Percentiles rank a stretch among this genome's conserved stretches.
These are phyloP conservation scores for Gossypium thurberi DNA, from an alignment of 345 rosid genomes.

Conservation along the genomic window DNA sequence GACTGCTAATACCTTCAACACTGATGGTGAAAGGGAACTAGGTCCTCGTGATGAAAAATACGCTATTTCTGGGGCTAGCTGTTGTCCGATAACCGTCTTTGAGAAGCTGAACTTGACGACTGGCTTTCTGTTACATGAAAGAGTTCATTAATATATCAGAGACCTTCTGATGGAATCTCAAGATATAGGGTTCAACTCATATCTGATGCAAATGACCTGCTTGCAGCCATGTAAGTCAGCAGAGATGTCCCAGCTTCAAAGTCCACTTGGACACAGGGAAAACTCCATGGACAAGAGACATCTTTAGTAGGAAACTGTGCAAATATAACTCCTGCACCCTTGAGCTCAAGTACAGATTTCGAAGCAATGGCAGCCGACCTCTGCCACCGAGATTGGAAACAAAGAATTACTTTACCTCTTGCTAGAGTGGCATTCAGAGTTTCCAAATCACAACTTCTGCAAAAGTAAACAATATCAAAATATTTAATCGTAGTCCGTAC, in stretches of 20 bases:
- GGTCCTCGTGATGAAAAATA: constrained; percentile 58
- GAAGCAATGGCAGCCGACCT: constrained; percentile 31
- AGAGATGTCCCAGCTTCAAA: constrained; percentile 35
- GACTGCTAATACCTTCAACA: constrained; percentile 35
- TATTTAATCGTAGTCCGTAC: not conserved
- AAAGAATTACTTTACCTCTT: constrained; percentile 43
- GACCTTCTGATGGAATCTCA: not conserved
- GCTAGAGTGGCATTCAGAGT: constrained; percentile 37
- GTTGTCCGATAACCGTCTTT: constrained; percentile 33
- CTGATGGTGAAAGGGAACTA: constrained; percentile 44
- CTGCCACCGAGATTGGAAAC: constrained; percentile 44
- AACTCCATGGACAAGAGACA: constrained; percentile 22
- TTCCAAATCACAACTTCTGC: constrained; percentile 37
- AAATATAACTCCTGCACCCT: constrained; percentile 41
- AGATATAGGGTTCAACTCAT: not conserved
- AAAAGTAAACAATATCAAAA: not conserved
- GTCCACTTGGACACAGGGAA: constrained; percentile 45
- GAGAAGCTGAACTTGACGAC: constrained; percentile 36
- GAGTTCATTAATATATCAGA: constrained; percentile 3
- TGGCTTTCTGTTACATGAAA: constrained; percentile 32
- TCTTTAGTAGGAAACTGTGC: constrained; percentile 43
- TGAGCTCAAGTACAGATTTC: constrained; percentile 26
- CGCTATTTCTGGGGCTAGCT: constrained; percentile 47
- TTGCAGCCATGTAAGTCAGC: constrained; percentile 35
- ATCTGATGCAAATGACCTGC: constrained; percentile 21